Conservation (phyloP, 805 yeast genomes). For the Ogataea corticis region DNA sequence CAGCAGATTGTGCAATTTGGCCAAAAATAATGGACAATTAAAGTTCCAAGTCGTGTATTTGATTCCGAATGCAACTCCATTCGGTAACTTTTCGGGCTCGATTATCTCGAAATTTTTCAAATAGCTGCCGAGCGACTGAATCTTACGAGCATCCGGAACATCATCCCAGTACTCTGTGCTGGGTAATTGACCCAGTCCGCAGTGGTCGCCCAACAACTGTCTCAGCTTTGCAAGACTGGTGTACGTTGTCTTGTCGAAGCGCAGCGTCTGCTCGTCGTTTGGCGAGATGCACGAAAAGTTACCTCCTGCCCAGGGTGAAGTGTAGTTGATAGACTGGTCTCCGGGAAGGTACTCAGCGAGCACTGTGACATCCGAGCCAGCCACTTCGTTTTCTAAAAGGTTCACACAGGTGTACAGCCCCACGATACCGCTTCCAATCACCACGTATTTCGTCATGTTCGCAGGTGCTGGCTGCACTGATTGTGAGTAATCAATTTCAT, state of each 20-base stretch:
- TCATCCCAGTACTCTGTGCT: constrained; percentile 62
- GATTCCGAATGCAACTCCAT: constrained; percentile 58
- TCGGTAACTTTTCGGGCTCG: constrained; percentile 42
- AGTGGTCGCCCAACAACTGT: constrained; percentile 41
- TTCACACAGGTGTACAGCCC: constrained; percentile 64
- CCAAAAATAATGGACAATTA: constrained; percentile 65
- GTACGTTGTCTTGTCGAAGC: constrained; percentile 60
- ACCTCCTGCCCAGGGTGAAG: constrained; percentile 83
- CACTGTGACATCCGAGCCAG: constrained; percentile 48
- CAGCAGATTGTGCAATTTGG: constrained; percentile 47
- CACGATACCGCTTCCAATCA: constrained; percentile 59
- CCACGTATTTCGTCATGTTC: constrained; percentile 18
- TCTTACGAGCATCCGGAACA: constrained; percentile 46
- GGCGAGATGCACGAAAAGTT: constrained; percentile 64
- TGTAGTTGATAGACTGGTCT: constrained; percentile 69
- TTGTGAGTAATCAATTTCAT: constrained; percentile 13
- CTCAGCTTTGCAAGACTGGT: constrained; percentile 45
- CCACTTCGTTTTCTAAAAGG: constrained; percentile 42
- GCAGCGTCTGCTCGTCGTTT: constrained; percentile 48
- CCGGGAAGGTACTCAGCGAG: constrained; percentile 75
- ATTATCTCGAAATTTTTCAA: constrained; percentile 47
- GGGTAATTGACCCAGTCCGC: constrained; percentile 56
- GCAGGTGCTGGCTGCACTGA: background rate
- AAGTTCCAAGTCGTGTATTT: constrained; percentile 64
- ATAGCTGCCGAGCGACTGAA: constrained; percentile 48